These are phyloP conservation scores for Sclerotiophoma versabilis DNA, from an alignment of 2,329 filamentous ascomycete species.

Conservation along the genomic window DNA sequence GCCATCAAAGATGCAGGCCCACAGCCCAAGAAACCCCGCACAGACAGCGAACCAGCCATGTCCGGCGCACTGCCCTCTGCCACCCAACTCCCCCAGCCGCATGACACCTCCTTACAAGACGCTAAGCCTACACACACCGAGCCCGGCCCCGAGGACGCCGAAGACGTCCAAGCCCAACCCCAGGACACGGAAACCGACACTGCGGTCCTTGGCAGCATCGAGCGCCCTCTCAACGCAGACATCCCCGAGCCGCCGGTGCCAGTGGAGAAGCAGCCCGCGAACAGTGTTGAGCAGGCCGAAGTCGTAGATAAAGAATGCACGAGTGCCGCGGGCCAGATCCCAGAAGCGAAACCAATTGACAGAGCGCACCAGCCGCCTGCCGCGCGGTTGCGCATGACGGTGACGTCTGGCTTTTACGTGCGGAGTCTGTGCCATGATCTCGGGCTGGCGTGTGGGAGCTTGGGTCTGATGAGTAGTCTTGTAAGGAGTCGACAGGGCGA, in stretches of 20 bases:
- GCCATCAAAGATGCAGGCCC: slow-evolving; percentile 20
- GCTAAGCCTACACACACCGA: not conserved
- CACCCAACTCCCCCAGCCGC: not conserved
- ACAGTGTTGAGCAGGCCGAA: slow-evolving; percentile 4
- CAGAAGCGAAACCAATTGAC: slow-evolving; percentile 1
- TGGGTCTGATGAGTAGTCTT: slow-evolving; percentile 85
- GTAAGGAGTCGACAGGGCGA: slow-evolving; percentile 81
- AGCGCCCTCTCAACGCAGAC: slow-evolving; percentile 3
- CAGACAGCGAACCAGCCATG: slow-evolving; percentile 41
- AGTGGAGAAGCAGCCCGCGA: slow-evolving; percentile 11
- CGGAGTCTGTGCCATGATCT: slow-evolving; percentile 92
- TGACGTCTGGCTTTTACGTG: slow-evolving; percentile 96
- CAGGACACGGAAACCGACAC: not conserved
- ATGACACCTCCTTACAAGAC: not conserved
- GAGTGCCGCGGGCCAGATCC: not conserved
- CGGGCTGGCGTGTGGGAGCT: slow-evolving; percentile 79
- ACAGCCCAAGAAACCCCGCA: slow-evolving; percentile 34
- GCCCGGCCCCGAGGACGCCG: not conserved
- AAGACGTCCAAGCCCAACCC: not conserved
- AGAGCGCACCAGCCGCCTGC: slow-evolving; percentile 63
- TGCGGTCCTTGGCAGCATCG: not conserved
- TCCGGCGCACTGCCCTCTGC: slow-evolving; percentile 39
- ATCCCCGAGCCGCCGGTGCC: slow-evolving; percentile 12
- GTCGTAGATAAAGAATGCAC: slow-evolving; percentile 1
- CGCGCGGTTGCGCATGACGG: slow-evolving; percentile 84